These are phyloP conservation scores for Calamus simplicifolius DNA, from an alignment of 176 grass and related monocot species.

Conservation along the genomic window DNA sequence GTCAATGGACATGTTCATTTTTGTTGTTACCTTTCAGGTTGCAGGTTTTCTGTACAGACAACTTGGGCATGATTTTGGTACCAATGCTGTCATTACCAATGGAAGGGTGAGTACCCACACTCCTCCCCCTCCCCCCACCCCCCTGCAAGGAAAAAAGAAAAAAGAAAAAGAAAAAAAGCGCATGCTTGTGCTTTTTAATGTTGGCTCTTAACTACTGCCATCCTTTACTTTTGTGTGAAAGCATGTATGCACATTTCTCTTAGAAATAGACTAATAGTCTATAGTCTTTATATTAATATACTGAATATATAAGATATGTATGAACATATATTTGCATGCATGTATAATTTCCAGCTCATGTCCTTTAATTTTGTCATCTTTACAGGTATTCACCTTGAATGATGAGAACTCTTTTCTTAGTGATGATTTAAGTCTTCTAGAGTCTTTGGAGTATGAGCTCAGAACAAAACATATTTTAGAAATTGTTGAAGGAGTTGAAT, in stretches of 20 bases:
- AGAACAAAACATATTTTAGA: slow-evolving; percentile 86
- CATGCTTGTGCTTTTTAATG: no score
- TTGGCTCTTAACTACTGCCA: no score
- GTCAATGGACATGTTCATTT: slow-evolving; percentile 8
- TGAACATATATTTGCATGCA: no score
- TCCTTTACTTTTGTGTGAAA: no score
- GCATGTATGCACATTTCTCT: not conserved
- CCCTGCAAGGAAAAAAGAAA: no score
- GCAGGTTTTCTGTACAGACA: slow-evolving; percentile 57
- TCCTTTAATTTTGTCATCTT: slow-evolving; percentile 21
- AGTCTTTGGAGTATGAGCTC: slow-evolving; percentile 73
- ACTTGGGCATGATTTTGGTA: slow-evolving; percentile 64
- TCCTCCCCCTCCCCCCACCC: no score
- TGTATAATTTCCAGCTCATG: not conserved
- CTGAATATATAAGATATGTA: no score
- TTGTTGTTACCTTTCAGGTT: slow-evolving; percentile 37
- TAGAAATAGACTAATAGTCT: slow-evolving; percentile 2
- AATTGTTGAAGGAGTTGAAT: slow-evolving; percentile 78
- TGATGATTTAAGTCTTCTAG: slow-evolving; percentile 78
- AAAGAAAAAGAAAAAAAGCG: no score
- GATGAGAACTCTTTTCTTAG: slow-evolving; percentile 67
- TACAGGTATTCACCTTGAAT: slow-evolving; percentile 70
- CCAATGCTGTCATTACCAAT: slow-evolving; percentile 97
- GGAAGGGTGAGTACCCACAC: slow-evolving; percentile 50
- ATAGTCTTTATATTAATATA: no score